Evolutionary conservation across 371 early-diverging fungal genomes (phyloP).

Genomic region (Apophysomyces sp.): DNA sequence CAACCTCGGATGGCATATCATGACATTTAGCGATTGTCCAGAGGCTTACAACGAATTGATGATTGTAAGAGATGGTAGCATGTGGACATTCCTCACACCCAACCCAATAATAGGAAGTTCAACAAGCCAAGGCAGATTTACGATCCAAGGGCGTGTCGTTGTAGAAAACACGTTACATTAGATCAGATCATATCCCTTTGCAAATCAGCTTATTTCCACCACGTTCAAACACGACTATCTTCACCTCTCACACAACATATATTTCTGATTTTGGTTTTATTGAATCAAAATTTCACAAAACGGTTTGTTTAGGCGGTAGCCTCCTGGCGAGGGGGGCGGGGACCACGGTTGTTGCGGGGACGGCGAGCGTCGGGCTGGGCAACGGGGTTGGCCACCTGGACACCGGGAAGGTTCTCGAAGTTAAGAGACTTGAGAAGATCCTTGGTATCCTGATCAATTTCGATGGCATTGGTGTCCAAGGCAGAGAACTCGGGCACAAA

Average conservation of each 20-base stretch:
- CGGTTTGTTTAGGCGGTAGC: not conserved
- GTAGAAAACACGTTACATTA: not conserved
- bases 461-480: slow-evolving; percentile 91
- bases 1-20: slow-evolving; percentile 80
- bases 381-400: slow-evolving; percentile 60
- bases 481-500: slow-evolving; percentile 99
- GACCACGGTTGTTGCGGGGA: slow-evolving; percentile 35
- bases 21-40: slow-evolving; percentile 89
- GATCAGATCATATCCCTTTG: not conserved
- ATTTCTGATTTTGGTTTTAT: slow-evolving; percentile 2
- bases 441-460: slow-evolving; percentile 96
- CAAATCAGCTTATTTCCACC: not conserved
- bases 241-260: not conserved
- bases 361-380: slow-evolving; percentile 24
- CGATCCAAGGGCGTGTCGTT: slow-evolving; percentile 47
- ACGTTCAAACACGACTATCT: not conserved
- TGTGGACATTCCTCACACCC: too few relatives aligned
- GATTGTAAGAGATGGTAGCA: slow-evolving; percentile 45
- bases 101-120: slow-evolving; percentile 44
- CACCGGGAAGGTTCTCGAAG: slow-evolving; percentile 83
- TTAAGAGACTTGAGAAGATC: slow-evolving; percentile 94
- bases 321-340: slow-evolving; percentile 28
- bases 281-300: not conserved
- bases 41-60: slow-evolving; percentile 82
- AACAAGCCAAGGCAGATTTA: slow-evolving; percentile 56